These are phyloP conservation scores for Elaeis guineensis DNA, from an alignment of 176 grass and related monocot species.

Conservation along the genomic window DNA sequence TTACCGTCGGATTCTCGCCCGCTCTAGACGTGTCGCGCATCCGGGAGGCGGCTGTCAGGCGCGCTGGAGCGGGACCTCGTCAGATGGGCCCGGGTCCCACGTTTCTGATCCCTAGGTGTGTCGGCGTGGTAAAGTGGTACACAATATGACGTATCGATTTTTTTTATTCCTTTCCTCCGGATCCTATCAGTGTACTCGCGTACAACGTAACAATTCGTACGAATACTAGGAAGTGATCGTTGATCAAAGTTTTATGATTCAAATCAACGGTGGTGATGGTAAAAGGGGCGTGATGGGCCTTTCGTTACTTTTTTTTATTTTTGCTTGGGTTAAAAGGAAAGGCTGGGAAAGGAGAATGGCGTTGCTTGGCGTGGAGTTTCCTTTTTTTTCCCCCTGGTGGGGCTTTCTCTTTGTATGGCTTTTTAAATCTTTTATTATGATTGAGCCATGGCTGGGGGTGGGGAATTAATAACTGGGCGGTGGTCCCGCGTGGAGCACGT, in stretches of 20 bases:
- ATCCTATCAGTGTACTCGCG: too few species aligned
- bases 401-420: background rate
- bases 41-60: conserved; percentile 1
- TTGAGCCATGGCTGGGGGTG: background rate
- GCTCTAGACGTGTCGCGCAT: background rate
- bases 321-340: conserved; percentile 61
- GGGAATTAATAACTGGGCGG: conserved; percentile 5
- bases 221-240: background rate
- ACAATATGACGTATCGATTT: background rate
- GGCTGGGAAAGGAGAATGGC: conserved; percentile 17
- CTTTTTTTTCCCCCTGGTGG: background rate
- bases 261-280: background rate
- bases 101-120: conserved; percentile 59
- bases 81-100: conserved; percentile 13
- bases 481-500: conserved; percentile 1
- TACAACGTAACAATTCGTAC: too few species aligned
- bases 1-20: conserved; percentile 19
- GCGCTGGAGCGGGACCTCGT: conserved; percentile 18
- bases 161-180: too few species aligned
- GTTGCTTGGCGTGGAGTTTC: conserved; percentile 25
- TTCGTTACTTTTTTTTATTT: conserved; percentile 17
- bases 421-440: conserved; percentile 1
- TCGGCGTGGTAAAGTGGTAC: conserved; percentile 28
- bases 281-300: background rate
- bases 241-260: background rate